These are phyloP conservation scores for Rubus parviflorus DNA, from an alignment of 306 rosid species.

Conservation along the genomic window DNA sequence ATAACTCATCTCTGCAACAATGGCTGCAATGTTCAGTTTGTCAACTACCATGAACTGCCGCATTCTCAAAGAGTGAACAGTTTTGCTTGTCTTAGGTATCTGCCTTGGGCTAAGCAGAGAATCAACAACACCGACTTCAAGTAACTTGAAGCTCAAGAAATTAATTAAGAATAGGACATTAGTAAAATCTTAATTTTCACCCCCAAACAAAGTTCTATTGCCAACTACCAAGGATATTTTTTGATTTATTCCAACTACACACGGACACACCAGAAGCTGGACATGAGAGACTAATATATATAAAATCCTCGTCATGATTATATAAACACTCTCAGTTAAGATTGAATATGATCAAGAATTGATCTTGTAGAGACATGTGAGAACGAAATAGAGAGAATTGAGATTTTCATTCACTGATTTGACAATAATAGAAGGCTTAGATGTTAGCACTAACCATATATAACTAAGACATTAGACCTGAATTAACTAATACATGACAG, in stretches of 20 bases:
- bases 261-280: too few species aligned
- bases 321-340: neutral
- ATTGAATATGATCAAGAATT: neutral
- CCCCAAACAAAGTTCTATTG: neutral
- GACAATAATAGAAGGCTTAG: neutral
- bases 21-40: neutral
- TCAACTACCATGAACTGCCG: neutral
- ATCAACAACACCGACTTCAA: neutral
- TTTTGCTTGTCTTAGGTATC: neutral
- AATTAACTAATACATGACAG: neutral
- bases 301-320: neutral
- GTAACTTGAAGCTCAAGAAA: neutral
- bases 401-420: neutral
- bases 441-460: neutral
- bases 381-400: neutral
- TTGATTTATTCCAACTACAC: too few species aligned
- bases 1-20: neutral
- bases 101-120: neutral
- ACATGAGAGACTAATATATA: neutral
- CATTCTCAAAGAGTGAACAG: neutral
- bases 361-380: neutral
- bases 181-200: neutral
- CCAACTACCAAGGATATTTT: too few species aligned
- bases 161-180: neutral
- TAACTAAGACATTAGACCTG: neutral